Evolutionary conservation across 306 rosid genomes (phyloP).

Genomic region (Cicer cuneatum): DNA sequence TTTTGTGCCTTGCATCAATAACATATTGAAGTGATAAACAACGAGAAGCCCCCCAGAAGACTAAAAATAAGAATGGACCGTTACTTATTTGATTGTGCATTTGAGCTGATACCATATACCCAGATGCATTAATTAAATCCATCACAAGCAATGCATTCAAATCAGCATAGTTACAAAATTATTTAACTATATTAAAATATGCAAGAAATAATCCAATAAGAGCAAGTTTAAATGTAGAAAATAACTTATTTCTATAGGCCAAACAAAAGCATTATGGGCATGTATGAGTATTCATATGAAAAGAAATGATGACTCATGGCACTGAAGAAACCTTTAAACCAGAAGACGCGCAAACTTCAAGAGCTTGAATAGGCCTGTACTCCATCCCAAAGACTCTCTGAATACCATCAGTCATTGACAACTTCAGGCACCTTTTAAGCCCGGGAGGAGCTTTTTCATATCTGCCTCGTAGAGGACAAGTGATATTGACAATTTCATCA

Average conservation of each 20-base stretch:
- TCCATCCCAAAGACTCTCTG: conserved; percentile 90
- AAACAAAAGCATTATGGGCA: conserved; percentile 16
- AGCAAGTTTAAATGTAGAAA: conserved; percentile 18
- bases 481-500: conserved; percentile 81
- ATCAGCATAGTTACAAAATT: not conserved
- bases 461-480: conserved; percentile 68
- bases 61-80: conserved; percentile 11
- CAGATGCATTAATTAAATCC: not conserved
- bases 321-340: conserved; percentile 75
- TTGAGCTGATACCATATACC: not conserved
- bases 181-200: not conserved
- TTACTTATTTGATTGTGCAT: not conserved
- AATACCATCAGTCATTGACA: conserved; percentile 89
- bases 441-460: conserved; percentile 71
- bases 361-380: conserved; percentile 82
- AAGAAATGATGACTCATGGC: not conserved
- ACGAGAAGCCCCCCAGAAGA: conserved; percentile 16
- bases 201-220: conserved; percentile 18
- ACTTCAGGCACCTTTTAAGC: conserved; percentile 78
- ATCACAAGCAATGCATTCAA: not conserved
- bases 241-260: not conserved
- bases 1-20: not conserved
- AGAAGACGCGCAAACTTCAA: conserved; percentile 77
- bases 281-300: conserved; percentile 12
- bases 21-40: conserved; percentile 32